These are phyloP conservation scores for Paraglomus brasilianum DNA, from an alignment of 192 early-diverging fungal genomes.

Conservation along the genomic window DNA sequence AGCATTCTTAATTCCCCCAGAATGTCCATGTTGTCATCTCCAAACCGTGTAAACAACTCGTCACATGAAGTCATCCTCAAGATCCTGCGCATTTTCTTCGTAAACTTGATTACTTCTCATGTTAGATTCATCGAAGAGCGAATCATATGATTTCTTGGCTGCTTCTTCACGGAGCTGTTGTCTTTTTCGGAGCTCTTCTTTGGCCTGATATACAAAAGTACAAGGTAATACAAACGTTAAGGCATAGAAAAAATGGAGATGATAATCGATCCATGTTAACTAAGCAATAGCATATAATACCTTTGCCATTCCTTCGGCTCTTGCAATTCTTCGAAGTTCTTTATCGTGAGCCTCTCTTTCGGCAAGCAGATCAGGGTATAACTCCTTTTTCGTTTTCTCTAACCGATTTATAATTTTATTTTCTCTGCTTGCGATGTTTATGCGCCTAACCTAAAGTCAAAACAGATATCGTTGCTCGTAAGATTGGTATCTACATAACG, in stretches of 20 bases:
- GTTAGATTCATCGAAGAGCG: slow-evolving; percentile 49
- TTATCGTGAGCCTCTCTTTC: slow-evolving; percentile 66
- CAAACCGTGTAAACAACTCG: too few species aligned
- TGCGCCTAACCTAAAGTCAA: slow-evolving; percentile 70
- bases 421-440: slow-evolving; percentile 68
- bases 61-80: slow-evolving; percentile 71
- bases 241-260: not conserved
- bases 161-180: slow-evolving; percentile 43
- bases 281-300: slow-evolving; percentile 9
- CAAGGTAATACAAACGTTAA: slow-evolving; percentile 1
- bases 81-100: slow-evolving; percentile 47
- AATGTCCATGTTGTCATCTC: too few species aligned
- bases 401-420: slow-evolving; percentile 91
- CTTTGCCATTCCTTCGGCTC: slow-evolving; percentile 37
- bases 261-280: not conserved
- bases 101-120: slow-evolving; percentile 55
- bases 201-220: slow-evolving; percentile 32
- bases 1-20: too few species aligned
- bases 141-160: slow-evolving; percentile 49
- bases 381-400: slow-evolving; percentile 87
- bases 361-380: slow-evolving; percentile 72
- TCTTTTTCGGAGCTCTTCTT: slow-evolving; percentile 41
- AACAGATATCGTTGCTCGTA: too few species aligned
- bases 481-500: too few species aligned
- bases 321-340: slow-evolving; percentile 32